Conservation (phyloP, 2,329 filamentous ascomycete genomes). For the Xylariales sp. region DNA sequence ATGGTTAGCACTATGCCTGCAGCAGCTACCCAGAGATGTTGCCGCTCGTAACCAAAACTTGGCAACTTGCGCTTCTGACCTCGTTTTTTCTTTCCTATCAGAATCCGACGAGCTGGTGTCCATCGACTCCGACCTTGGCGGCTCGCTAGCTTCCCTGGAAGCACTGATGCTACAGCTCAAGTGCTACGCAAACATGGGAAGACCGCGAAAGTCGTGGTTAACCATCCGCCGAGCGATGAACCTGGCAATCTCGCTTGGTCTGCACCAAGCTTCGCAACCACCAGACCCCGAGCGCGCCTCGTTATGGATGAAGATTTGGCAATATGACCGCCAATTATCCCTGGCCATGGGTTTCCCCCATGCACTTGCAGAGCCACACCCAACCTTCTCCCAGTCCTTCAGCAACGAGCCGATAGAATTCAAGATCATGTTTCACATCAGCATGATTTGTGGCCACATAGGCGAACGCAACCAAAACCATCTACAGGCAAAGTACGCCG, state of each 20-base stretch:
- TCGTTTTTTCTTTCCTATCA: neutral
- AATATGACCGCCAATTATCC: constrained; percentile 1
- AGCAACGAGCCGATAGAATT: neutral
- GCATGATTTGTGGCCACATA: neutral
- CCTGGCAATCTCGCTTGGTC: neutral
- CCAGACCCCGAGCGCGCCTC: neutral
- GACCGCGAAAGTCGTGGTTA: constrained; percentile 1
- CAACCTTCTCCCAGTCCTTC: neutral
- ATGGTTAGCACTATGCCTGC: constrained; percentile 5
- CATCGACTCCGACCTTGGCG: neutral
- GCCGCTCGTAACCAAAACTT: neutral
- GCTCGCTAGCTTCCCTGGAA: neutral
- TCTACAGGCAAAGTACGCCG: neutral
- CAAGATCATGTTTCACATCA: constrained; percentile 2
- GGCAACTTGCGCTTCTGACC: neutral
- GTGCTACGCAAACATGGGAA: constrained; percentile 5
- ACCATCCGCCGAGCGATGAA: constrained; percentile 1
- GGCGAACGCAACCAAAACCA: neutral
- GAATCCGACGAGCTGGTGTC: constrained; percentile 1
- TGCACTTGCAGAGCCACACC: neutral
- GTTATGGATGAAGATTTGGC: constrained; percentile 1
- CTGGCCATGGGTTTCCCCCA: constrained; percentile 1
- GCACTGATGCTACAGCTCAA: constrained; percentile 1
- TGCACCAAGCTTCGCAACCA: neutral
- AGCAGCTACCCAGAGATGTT: constrained; percentile 2